These are phyloP conservation scores for Thermoascus crustaceus DNA, from an alignment of 2,329 filamentous ascomycete genomes.

Conservation along the genomic window DNA sequence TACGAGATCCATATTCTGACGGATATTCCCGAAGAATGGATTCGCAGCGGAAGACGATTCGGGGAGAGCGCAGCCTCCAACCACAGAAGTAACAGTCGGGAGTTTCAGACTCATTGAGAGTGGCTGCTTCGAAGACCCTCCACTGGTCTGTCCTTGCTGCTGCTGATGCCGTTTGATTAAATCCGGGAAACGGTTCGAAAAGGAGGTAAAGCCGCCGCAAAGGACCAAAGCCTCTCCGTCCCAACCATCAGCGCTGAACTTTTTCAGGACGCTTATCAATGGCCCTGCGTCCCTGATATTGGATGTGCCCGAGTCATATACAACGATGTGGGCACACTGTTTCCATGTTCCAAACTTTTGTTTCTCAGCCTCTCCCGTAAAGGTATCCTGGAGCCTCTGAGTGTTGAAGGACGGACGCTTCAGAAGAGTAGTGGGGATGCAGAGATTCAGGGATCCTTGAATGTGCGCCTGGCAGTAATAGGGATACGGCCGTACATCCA, in stretches of 20 bases:
- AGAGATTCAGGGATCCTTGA: slow-evolving; percentile 75
- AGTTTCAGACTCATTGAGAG: slow-evolving; percentile 45
- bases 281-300: slow-evolving; percentile 73
- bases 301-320: slow-evolving; percentile 73
- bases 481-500: slow-evolving; percentile 81
- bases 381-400: slow-evolving; percentile 77
- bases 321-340: slow-evolving; percentile 65
- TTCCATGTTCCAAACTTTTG: slow-evolving; percentile 69
- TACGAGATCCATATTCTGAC: slow-evolving; percentile 91
- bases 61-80: slow-evolving; percentile 81
- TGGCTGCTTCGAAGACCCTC: slow-evolving; percentile 35
- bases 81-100: slow-evolving; percentile 63
- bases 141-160: slow-evolving; percentile 23
- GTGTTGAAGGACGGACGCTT: slow-evolving; percentile 88
- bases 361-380: slow-evolving; percentile 63
- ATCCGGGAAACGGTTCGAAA: slow-evolving; percentile 58
- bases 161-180: slow-evolving; percentile 21
- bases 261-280: slow-evolving; percentile 82
- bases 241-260: slow-evolving; percentile 82
- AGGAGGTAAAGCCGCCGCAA: slow-evolving; percentile 70
- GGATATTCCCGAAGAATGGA: slow-evolving; percentile 92
- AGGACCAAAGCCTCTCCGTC: slow-evolving; percentile 65
- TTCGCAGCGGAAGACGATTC: slow-evolving; percentile 57
- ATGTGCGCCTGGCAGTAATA: slow-evolving; percentile 72
- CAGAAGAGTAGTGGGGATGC: slow-evolving; percentile 86